Percentiles rank a stretch among this genome's conserved stretches.
These are phyloP conservation scores for Paramarasmius palmivorus DNA, from an alignment of 1,284 basidiomycete species.

Conservation along the genomic window DNA sequence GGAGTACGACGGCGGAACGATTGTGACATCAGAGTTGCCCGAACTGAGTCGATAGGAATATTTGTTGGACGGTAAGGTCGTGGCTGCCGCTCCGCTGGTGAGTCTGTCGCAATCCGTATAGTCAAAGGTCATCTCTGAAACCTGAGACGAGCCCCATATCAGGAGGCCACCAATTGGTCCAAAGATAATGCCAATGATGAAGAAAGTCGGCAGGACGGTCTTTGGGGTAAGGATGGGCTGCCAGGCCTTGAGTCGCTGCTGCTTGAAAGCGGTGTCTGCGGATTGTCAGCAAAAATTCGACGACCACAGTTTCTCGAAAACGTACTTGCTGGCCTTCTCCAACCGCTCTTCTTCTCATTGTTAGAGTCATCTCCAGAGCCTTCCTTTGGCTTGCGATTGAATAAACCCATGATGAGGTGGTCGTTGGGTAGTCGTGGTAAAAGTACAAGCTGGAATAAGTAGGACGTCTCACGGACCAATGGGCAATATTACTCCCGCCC, in stretches of 20 bases:
- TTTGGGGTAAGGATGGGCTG: conserved; percentile 98
- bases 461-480: no score
- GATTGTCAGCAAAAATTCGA: conserved; percentile 12
- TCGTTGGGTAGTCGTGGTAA: conserved; percentile 1
- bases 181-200: conserved; percentile 93
- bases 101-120: conserved; percentile 91
- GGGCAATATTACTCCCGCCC: no score
- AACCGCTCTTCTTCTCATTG: conserved; percentile 86
- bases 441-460: neutral
- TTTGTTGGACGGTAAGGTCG: conserved; percentile 59
- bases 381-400: conserved; percentile 51
- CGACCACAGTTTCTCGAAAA: conserved; percentile 22
- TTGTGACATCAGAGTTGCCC: conserved; percentile 50
- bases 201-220: conserved; percentile 94
- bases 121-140: conserved; percentile 93
- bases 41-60: conserved; percentile 76
- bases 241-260: conserved; percentile 99
- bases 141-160: conserved; percentile 82
- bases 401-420: conserved; percentile 48
- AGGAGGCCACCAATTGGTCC: conserved; percentile 95
- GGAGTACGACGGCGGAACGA: conserved; percentile 57
- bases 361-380: conserved; percentile 33
- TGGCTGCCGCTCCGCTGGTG: conserved; percentile 40
- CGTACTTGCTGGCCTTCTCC: conserved; percentile 87
- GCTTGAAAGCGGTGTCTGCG: conserved; percentile 96